Percentiles rank a stretch among this genome's conserved stretches.
Evolutionary conservation across 2,329 filamentous ascomycete species (phyloP).

Genomic region (Zymoseptoria brevis): DNA sequence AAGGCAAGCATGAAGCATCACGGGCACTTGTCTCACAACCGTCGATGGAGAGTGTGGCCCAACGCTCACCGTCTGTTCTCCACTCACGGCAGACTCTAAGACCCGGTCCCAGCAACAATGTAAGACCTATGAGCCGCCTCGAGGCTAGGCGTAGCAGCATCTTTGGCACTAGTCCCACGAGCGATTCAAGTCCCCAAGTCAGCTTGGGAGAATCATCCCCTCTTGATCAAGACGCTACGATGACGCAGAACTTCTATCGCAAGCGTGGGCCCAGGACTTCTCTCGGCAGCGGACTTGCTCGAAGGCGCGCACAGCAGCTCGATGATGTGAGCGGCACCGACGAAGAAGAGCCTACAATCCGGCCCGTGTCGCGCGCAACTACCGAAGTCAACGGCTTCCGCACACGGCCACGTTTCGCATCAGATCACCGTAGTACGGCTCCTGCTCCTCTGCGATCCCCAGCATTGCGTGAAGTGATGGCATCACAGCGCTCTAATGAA

Average conservation of each 20-base stretch:
- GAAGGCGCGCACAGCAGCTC: constrained; percentile 24
- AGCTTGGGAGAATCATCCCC: constrained; percentile 19
- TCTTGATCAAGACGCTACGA: constrained; percentile 21
- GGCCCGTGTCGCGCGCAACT: constrained; percentile 42
- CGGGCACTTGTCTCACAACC: constrained; percentile 17
- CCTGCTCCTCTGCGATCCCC: constrained; percentile 8
- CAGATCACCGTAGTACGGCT: constrained; percentile 2
- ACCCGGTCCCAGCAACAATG: constrained; percentile 12
- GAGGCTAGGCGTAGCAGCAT: constrained; percentile 38
- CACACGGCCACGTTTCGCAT: constrained; percentile 9
- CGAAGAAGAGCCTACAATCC: constrained; percentile 34
- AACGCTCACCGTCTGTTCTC: constrained; percentile 6
- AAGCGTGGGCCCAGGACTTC: constrained; percentile 26
- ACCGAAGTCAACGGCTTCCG: constrained; percentile 37
- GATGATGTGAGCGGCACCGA: constrained; percentile 25
- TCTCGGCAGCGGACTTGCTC: constrained; percentile 32
- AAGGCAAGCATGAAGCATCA: constrained; percentile 28
- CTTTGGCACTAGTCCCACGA: constrained; percentile 18
- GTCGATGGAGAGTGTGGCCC: constrained; percentile 5
- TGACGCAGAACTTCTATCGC: constrained; percentile 19
- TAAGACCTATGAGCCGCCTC: constrained; percentile 34
- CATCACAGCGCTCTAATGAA: constrained; percentile 9
- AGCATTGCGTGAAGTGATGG: constrained; percentile 9
- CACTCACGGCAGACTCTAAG: constrained; percentile 5
- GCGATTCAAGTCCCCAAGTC: constrained; percentile 27